Base-by-base conservation (phyloP, 2,329 filamentous ascomycete genomes). In the Neophaeococcomyces aloes region DNA sequence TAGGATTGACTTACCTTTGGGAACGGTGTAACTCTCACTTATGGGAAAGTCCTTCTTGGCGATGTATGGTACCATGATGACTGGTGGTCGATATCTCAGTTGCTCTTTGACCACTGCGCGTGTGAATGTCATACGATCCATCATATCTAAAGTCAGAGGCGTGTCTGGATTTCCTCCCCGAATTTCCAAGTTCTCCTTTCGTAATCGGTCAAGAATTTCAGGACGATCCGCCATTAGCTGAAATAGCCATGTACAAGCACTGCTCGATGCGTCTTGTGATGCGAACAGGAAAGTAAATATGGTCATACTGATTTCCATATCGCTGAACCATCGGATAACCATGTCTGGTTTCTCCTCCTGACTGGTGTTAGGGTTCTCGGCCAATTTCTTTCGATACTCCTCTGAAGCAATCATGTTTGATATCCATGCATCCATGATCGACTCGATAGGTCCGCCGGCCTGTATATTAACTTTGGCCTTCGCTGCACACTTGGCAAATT, bases 251-350 rank as follows among this genome's bases (percentile, higher is more conserved):
- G 88, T 95, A 57, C 77, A 79, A 48, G 91, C 89, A 58, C 86
- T 93, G 67, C 83, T 91, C 50, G 91, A 94, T 53, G 91, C 91
- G 64, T 98, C 91, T 67, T 96, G 91, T 2, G 88, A 95, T 48
- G 91, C 89, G 66, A 96, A 96, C 49, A 96, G 74, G 72, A 96
- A 94, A 38, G 89, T 94, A 69, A 95, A 94, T 59, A 96, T 64
- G 18, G 89, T 95, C 71, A 91, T 85, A 45, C 86, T 76, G 58
- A 96, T 94, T 66, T 96, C 88, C 57, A 81, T 83, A 61, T 96
- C 85, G 65, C 75, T 80, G 66, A 95, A 96, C 55, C 84, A 79
- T 59, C 89, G 85, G 44, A 96, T 75, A 21, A 94, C 62, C 55
- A 83, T 84, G 14, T 78, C 67, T 41, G 89, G 89, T 76, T 95